phyloP scores from a whole-genome alignment of 345 rosid species.

The Sonneratia alba region DNA sequence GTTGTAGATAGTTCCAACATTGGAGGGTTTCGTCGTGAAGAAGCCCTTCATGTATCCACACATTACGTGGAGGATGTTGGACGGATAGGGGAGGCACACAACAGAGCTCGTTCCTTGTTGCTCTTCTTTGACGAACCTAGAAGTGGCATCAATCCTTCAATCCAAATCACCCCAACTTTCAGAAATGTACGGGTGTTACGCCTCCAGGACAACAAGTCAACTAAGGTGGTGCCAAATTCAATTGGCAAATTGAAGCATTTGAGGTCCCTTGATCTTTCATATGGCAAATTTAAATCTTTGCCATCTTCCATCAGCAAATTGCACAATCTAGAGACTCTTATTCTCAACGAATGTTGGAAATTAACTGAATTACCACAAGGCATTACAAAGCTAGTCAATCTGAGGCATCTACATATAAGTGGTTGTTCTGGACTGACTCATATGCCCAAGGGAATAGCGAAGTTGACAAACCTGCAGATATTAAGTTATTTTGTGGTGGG shows the following conservation, averaged over 20 bases:
- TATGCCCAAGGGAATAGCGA: neutral
- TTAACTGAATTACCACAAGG: too few species aligned
- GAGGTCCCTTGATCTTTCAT: neutral
- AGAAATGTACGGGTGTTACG: neutral
- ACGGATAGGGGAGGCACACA: neutral
- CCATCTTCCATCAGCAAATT: too few species aligned
- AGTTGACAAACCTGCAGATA: neutral
- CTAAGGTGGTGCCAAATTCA: neutral
- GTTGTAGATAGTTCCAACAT: neutral
- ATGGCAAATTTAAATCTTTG: too few species aligned
- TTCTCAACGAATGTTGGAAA: too few species aligned
- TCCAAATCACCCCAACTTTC: neutral
- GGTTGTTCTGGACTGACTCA: too few species aligned
- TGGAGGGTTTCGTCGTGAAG: too few species aligned
- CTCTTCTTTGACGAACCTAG: neutral
- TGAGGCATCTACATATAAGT: too few species aligned
- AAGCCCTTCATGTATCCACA: neutral
- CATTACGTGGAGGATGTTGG: neutral
- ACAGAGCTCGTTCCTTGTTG: neutral
- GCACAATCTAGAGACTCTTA: too few species aligned
- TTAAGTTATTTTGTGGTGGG: neutral
- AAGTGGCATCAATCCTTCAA: too few species aligned
- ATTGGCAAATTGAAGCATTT: constrained; percentile 1
- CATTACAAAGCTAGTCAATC: too few species aligned
- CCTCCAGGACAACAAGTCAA: neutral